Base-by-base conservation (phyloP, 2,329 filamentous ascomycete genomes). In the Chaetomiaceae sp. region DNA sequence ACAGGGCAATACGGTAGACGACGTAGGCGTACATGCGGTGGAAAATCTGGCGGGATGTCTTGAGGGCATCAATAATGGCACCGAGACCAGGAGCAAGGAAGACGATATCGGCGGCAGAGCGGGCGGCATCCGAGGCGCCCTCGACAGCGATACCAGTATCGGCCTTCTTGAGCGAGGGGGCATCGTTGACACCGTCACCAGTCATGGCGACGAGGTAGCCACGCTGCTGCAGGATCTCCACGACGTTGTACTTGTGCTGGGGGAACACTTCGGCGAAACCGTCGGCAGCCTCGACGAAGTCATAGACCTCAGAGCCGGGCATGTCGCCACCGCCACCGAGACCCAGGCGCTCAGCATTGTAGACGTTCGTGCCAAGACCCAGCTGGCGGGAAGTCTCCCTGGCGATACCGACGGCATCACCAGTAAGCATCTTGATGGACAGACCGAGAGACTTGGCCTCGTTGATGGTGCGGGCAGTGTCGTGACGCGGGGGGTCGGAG, bases 21-120 rank as follows among this genome's bases (percentile, higher is more conserved):
- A 96, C 89, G 76, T 95, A 96, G 55, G 90, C 87, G 75, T 95
- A 94, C 90, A 96, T 95, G 66, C 90, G 89, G 76, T 95, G 90
- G 79, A 95, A 95, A 71, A 96, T 95, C 72, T 95, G 90, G 66
- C 90, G 88, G 29, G 89, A 92, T 61, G 88, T 95, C 78, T 95
- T 95, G 63, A 95, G 81, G 56, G 90, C 89, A 69, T 95, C 89
- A 65, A 95, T 95, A 71, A 95, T 95, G 58, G 90, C 88, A 72
- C 89, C 90, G 58, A 95, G 84, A 77, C 90, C 90, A 51, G 90
- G 89, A 63, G 88, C 89, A 69, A 95, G 82, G 80, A 95, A 95
- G 64, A 96, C 90, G 64, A 95, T 95, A 73, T 96, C 90, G 66
- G 90, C 89, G 62, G 90, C 90, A 55, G 90, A 94, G 62, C 89